Evolutionary conservation across 1,284 basidiomycete species (phyloP), one percentile per base, ranked within the genome.

Genomic region (Apiotrichum domesticum): DNA sequence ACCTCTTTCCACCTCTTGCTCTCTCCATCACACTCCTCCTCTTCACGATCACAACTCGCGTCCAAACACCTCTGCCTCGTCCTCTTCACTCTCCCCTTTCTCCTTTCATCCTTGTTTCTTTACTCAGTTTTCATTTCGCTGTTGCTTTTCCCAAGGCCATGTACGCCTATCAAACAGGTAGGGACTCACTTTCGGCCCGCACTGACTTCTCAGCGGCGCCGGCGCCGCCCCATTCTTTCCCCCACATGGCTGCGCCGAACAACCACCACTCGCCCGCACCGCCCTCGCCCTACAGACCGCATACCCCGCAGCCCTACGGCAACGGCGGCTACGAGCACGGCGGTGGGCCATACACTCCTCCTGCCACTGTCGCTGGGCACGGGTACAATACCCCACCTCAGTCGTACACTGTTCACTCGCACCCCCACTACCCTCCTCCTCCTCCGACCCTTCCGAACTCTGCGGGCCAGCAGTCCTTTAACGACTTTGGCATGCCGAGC

Each of bases 191-290:
- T 3, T 29, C 29, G 29, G 29, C 29, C 29, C 29, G 29, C 29
- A 37, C 35, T 40, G n/a, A 49, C 35, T 6, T 10, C n/a, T 4
- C 3, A 49, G 47, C 46, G 46, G 46, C 37, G 47, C 47, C 47
- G 47, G 47, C 47, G 37, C 47, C 47, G 14, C 47, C 47, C 37
- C 47, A 49, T 49, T 49, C 47, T 15, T 37, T 49, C 4, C 47
- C 47, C 4, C 47, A 49, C 47, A 39, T 49, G 47, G 47, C n/a
- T 3, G 35, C 10, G 34, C 9, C n/a, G 8, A 49, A 11, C 10
- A n/a, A 39, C 15, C 35, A 14, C 10, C n/a, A 29, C 29, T 29
- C 34, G 21, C 46, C 34, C 32, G 8, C 32, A 34, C 34, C 46
- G 7, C 47, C 47, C 21, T 37, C 21, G 7, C 35, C 47, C 32